Evolutionary conservation across 306 rosid species (phyloP).

Genomic region (Quercus glauca): DNA sequence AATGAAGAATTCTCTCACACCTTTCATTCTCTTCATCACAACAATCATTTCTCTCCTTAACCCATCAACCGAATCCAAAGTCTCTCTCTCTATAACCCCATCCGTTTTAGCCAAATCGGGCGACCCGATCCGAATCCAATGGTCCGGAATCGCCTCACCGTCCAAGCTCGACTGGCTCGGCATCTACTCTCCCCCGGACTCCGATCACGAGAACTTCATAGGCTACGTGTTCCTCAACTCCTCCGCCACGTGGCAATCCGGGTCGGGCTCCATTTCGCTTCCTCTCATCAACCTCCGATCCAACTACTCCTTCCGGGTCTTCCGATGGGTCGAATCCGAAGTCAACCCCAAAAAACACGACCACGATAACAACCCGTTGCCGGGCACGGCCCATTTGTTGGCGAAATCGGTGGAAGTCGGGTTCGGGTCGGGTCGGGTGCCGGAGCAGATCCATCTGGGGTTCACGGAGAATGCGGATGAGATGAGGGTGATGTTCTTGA

Average conservation of each 20-base stretch:
- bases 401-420: slow-evolving; percentile 44
- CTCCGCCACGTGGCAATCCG: slow-evolving; percentile 60
- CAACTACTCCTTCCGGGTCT: slow-evolving; percentile 76
- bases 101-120: slow-evolving; percentile 53
- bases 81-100: slow-evolving; percentile 39
- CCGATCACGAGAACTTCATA: slow-evolving; percentile 54
- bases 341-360: slow-evolving; percentile 56
- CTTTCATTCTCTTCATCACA: background rate
- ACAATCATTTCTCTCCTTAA: background rate
- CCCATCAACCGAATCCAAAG: slow-evolving; percentile 32
- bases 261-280: slow-evolving; percentile 57
- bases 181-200: slow-evolving; percentile 72
- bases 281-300: slow-evolving; percentile 75
- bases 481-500: slow-evolving; percentile 83
- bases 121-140: slow-evolving; percentile 45
- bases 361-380: slow-evolving; percentile 76
- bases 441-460: slow-evolving; percentile 80
- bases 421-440: slow-evolving; percentile 41
- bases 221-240: slow-evolving; percentile 73
- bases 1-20: background rate
- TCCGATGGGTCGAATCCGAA: slow-evolving; percentile 70
- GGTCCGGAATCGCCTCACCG: slow-evolving; percentile 71
- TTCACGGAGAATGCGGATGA: slow-evolving; percentile 51
- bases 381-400: slow-evolving; percentile 48
- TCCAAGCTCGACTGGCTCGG: slow-evolving; percentile 79